A percentile compares a stretch with the other conserved stretches of the same genome.
phyloP scores from a whole-genome alignment of 1,284 basidiomycete genomes.

The Melampsora occidentalis region DNA sequence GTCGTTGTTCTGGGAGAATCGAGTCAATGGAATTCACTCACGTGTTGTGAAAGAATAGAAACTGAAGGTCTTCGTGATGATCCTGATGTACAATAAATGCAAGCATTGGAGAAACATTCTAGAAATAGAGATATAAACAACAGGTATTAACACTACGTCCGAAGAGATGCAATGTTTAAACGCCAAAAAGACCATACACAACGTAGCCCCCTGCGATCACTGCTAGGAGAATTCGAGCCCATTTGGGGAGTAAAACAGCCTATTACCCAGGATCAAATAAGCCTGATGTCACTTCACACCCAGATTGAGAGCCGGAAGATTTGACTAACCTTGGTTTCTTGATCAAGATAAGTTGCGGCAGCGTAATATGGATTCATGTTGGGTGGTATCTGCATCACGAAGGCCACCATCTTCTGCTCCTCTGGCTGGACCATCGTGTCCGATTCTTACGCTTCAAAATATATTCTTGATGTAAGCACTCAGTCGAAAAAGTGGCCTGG shows the following conservation, averaged over 20 bases:
- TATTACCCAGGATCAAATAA: too few species aligned
- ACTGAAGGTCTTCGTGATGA: constrained; percentile 19
- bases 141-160: background rate
- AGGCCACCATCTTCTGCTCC: constrained; percentile 13
- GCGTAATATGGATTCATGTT: constrained; percentile 20
- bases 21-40: background rate
- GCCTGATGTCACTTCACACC: too few species aligned
- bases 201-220: constrained; percentile 18
- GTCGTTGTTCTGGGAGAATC: too few species aligned
- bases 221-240: constrained; percentile 5
- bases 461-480: too few species aligned
- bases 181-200: constrained; percentile 8
- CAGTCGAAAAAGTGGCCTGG: too few species aligned
- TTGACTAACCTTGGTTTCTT: background rate
- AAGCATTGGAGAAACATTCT: constrained; percentile 37
- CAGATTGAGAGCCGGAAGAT: background rate
- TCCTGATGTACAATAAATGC: constrained; percentile 33
- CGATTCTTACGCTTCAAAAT: too few species aligned
- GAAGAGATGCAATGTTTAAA: background rate
- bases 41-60: constrained; percentile 23
- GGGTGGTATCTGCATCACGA: constrained; percentile 14
- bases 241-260: constrained; percentile 21
- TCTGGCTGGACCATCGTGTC: background rate
- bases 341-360: constrained; percentile 16
- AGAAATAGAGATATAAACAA: background rate